Evolutionary conservation across 225 moss, liverwort and hornwort genomes (phyloP).

Genomic region (Sphagnum tenellum): DNA sequence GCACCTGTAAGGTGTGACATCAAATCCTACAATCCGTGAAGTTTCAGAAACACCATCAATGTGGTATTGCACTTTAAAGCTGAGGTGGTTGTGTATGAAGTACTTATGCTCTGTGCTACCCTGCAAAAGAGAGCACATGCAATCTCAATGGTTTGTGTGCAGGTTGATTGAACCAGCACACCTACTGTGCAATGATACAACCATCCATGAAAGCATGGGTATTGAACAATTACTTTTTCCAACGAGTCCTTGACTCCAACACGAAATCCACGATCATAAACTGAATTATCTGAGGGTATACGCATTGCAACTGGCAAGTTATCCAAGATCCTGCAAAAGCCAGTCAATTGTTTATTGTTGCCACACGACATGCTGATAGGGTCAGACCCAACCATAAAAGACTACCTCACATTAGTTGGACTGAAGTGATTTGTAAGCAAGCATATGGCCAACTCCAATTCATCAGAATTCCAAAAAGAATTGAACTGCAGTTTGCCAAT

Average conservation of each 20-base stretch:
- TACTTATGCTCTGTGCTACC: constrained; percentile 45
- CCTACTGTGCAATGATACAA: no score
- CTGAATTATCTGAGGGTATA: constrained; percentile 14
- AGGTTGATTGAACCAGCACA: neutral
- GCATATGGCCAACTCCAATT: neutral
- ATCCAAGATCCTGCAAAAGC: constrained; percentile 63
- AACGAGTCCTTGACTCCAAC: constrained; percentile 43
- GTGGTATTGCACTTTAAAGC: constrained; percentile 60
- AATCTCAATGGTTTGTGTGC: neutral
- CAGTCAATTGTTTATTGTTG: no score
- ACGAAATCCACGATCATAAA: constrained; percentile 64
- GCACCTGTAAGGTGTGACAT: constrained; percentile 66
- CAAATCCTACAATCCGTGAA: constrained; percentile 88
- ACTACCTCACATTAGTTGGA: no score
- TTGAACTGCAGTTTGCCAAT: no score
- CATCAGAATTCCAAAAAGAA: no score
- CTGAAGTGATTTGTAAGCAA: no score
- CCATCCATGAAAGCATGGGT: neutral
- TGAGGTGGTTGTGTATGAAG: constrained; percentile 76
- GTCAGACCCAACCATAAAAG: no score
- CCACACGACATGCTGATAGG: no score
- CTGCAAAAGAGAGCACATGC: constrained; percentile 19
- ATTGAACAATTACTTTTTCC: constrained; percentile 19
- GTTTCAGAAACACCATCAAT: constrained; percentile 33
- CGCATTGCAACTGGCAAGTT: constrained; percentile 77